A percentile compares a stretch with the other conserved stretches of the same genome.
Evolutionary conservation across 345 rosid genomes (phyloP).

Genomic region (Eutrema japonicum): DNA sequence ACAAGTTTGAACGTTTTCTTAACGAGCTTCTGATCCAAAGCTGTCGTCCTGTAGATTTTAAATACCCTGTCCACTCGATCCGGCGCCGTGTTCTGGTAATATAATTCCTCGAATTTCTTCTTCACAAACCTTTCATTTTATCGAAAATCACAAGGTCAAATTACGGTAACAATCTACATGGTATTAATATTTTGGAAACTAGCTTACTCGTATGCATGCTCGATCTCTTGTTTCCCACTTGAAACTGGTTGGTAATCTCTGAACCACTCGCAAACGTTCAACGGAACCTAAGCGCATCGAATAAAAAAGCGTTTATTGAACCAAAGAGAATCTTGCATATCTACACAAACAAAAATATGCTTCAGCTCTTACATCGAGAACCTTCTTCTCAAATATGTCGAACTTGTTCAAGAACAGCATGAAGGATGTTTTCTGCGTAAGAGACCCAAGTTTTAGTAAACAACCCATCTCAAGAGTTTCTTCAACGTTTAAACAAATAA

Average conservation of each 20-base stretch:
- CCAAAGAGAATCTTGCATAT: neutral
- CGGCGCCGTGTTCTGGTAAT: constrained; percentile 83
- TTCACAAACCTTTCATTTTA: constrained; percentile 72
- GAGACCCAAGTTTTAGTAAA: constrained; percentile 22
- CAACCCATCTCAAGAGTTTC: neutral
- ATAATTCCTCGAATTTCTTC: constrained; percentile 94
- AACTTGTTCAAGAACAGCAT: constrained; percentile 97
- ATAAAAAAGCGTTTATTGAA: neutral
- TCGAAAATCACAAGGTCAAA: neutral
- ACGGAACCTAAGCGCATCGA: constrained; percentile 62
- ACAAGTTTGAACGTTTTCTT: constrained; percentile 99
- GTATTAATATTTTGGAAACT: neutral
- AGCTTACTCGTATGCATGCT: constrained; percentile 94
- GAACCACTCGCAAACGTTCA: constrained; percentile 92
- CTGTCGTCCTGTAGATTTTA: constrained; percentile 92
- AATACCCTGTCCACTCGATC: constrained; percentile 89
- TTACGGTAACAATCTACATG: neutral
- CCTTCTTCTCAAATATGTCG: constrained; percentile 95
- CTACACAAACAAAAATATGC: constrained; percentile 2
- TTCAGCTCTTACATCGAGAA: constrained; percentile 66
- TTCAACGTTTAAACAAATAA: neutral
- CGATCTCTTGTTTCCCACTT: constrained; percentile 89
- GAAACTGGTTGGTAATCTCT: constrained; percentile 91
- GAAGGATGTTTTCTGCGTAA: constrained; percentile 92
- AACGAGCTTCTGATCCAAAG: constrained; percentile 95